Evolutionary conservation across 2,329 filamentous ascomycete species (phyloP).

Genomic region (Boeremia lycopersici): DNA sequence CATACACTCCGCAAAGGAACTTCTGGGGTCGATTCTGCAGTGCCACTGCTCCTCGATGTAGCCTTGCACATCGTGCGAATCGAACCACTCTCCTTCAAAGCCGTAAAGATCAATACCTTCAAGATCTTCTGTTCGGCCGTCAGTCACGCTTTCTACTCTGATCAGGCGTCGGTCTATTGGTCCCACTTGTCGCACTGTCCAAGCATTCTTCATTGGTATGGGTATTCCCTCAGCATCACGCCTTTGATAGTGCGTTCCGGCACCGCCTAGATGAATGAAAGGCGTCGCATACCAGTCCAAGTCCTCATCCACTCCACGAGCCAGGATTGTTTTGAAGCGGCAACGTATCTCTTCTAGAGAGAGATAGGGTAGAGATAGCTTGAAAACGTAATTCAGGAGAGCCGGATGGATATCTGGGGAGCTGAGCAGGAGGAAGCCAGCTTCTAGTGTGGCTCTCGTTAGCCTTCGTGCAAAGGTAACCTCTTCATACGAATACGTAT

Average conservation of each 20-base stretch:
- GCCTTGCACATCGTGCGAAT: constrained; percentile 75
- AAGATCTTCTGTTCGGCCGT: constrained; percentile 30
- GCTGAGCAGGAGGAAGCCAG: constrained; percentile 65
- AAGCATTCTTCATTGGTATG: constrained; percentile 37
- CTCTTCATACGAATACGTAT: constrained; percentile 67
- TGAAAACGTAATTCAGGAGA: constrained; percentile 62
- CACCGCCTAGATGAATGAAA: constrained; percentile 69
- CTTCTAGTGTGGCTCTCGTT: constrained; percentile 69
- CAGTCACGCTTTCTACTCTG: constrained; percentile 19
- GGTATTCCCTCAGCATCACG: constrained; percentile 47
- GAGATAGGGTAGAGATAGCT: constrained; percentile 69
- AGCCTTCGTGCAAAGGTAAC: constrained; percentile 72
- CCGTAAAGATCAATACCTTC: constrained; percentile 61
- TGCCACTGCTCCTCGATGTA: constrained; percentile 68
- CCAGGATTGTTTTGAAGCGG: constrained; percentile 50
- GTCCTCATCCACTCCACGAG: constrained; percentile 51
- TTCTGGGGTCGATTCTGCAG: constrained; percentile 65
- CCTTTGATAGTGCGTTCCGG: constrained; percentile 67
- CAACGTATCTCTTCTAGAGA: constrained; percentile 48
- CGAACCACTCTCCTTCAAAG: constrained; percentile 77
- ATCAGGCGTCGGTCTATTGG: constrained; percentile 40
- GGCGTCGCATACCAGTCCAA: constrained; percentile 66
- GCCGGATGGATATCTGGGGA: constrained; percentile 42
- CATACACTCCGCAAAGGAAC: constrained; percentile 63
- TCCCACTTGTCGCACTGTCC: constrained; percentile 42